Conservation (phyloP, 2,329 filamentous ascomycete genomes). For the Lachnellula hyalina region DNA sequence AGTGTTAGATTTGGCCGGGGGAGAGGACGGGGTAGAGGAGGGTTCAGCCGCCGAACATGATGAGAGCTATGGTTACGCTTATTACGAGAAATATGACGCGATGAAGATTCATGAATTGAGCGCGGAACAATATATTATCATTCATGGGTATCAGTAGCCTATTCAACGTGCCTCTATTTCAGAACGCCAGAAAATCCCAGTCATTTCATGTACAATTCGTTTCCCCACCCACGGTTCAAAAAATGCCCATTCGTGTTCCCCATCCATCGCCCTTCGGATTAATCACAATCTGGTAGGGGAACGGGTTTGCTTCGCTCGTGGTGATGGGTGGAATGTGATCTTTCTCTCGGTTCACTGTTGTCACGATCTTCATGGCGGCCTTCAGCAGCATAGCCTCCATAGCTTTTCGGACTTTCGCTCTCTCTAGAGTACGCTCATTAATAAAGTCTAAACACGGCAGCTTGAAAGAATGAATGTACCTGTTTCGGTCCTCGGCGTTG, state of each 20-base stretch:
- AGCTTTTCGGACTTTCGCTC: slow-evolving; percentile 79
- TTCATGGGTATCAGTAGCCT: slow-evolving; percentile 25
- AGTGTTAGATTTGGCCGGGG: slow-evolving; percentile 57
- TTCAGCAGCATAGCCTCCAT: slow-evolving; percentile 88
- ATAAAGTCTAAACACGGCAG: too few species aligned
- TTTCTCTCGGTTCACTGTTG: slow-evolving; percentile 80
- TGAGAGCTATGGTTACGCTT: slow-evolving; percentile 8
- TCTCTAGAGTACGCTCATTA: slow-evolving; percentile 48
- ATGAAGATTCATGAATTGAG: slow-evolving; percentile 2
- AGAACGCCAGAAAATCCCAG: slow-evolving; percentile 17
- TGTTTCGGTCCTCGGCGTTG: slow-evolving; percentile 80
- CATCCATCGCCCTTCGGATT: slow-evolving; percentile 78
- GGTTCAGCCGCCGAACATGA: slow-evolving; percentile 29
- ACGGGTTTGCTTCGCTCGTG: slow-evolving; percentile 84
- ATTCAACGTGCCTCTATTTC: slow-evolving; percentile 21
- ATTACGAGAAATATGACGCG: not conserved
- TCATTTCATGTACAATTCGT: slow-evolving; percentile 16
- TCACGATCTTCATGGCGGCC: slow-evolving; percentile 84
- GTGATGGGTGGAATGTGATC: slow-evolving; percentile 97
- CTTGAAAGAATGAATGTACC: slow-evolving; percentile 48
- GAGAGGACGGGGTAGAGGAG: slow-evolving; percentile 25
- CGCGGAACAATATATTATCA: slow-evolving; percentile 9
- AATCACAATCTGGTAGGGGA: slow-evolving; percentile 87
- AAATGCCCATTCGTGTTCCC: slow-evolving; percentile 71
- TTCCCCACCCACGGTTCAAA: slow-evolving; percentile 14